Evolutionary conservation across 352 stramenopile species (phyloP).

Genomic region (Nothophytophthora sp.): DNA sequence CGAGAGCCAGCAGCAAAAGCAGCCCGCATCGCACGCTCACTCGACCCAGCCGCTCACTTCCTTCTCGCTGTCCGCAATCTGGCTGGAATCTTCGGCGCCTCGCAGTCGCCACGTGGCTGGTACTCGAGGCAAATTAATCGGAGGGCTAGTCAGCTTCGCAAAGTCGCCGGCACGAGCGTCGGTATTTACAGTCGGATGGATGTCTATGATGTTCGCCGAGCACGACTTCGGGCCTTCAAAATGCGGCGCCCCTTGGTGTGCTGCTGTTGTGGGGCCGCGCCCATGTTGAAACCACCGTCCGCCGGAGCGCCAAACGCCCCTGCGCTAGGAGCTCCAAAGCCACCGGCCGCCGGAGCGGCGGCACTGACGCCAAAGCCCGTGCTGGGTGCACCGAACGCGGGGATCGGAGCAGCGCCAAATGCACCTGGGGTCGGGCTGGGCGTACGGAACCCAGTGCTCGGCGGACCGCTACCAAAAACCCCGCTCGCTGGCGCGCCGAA

Average conservation of each 20-base stretch:
- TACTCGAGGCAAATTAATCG: too few relatives aligned
- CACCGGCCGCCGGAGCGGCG: slow-evolving; percentile 9
- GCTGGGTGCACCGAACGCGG: slow-evolving; percentile 22
- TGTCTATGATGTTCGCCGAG: slow-evolving; percentile 36
- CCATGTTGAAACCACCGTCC: slow-evolving; percentile 72
- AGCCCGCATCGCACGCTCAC: too few relatives aligned
- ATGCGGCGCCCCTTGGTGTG: slow-evolving; percentile 62
- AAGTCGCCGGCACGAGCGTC: slow-evolving; percentile 9
- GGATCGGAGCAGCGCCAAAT: slow-evolving; percentile 16
- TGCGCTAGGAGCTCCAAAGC: slow-evolving; percentile 37
- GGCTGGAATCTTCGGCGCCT: too few relatives aligned
- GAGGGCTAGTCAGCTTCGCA: background rate
- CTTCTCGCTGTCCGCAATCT: too few relatives aligned
- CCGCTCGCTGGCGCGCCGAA: slow-evolving; percentile 26
- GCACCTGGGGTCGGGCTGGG: slow-evolving; percentile 27
- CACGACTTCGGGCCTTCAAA: slow-evolving; percentile 45
- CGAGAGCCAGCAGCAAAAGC: too few relatives aligned
- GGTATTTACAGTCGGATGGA: slow-evolving; percentile 11
- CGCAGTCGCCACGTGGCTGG: too few relatives aligned
- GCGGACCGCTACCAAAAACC: slow-evolving; percentile 34
- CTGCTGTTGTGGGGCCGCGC: slow-evolving; percentile 48
- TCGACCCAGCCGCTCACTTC: too few relatives aligned
- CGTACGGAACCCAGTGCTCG: slow-evolving; percentile 32
- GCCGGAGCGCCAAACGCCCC: slow-evolving; percentile 32
- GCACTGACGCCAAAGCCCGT: slow-evolving; percentile 21